phyloP scores from a whole-genome alignment of 202 grass and related monocot genomes.

The Zoysia matrella region DNA sequence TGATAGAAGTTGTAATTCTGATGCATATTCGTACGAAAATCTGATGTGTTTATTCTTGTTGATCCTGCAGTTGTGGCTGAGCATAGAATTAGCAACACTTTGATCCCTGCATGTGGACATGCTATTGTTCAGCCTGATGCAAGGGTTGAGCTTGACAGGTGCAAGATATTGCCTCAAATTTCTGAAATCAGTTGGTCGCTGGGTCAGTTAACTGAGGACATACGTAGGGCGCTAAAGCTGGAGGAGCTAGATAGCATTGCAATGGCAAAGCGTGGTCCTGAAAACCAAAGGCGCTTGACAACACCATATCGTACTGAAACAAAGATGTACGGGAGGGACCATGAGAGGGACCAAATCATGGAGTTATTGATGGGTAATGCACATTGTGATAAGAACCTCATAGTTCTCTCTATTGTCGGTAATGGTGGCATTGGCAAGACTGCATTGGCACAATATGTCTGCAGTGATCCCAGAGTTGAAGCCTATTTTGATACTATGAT shows the following conservation, averaged over 20 bases:
- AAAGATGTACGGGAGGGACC: slow-evolving; percentile 37
- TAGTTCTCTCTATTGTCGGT: slow-evolving; percentile 17
- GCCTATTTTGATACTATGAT: slow-evolving; percentile 26
- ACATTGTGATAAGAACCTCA: slow-evolving; percentile 13
- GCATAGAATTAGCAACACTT: not conserved
- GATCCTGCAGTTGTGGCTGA: not conserved
- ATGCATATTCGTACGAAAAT: not conserved
- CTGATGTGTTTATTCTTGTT: slow-evolving; percentile 15
- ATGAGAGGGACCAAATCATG: slow-evolving; percentile 34
- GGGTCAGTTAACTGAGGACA: slow-evolving; percentile 11
- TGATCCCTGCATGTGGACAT: not conserved
- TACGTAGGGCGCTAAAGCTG: slow-evolving; percentile 23
- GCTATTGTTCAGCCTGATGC: not conserved
- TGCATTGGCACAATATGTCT: slow-evolving; percentile 43
- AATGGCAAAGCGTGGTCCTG: slow-evolving; percentile 9
- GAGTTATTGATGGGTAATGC: slow-evolving; percentile 9
- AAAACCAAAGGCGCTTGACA: slow-evolving; percentile 12
- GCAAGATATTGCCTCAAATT: slow-evolving; percentile 18
- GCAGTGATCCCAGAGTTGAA: slow-evolving; percentile 29
- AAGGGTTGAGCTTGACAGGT: slow-evolving; percentile 2
- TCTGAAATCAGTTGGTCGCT: slow-evolving; percentile 6
- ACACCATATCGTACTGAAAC: slow-evolving; percentile 23
- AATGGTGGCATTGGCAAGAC: slow-evolving; percentile 40
- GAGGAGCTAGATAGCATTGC: slow-evolving; percentile 30
- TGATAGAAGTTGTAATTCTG: not conserved